These are phyloP conservation scores for Meyerozyma elateridarum DNA, from an alignment of 1,139 yeast species.

Conservation along the genomic window DNA sequence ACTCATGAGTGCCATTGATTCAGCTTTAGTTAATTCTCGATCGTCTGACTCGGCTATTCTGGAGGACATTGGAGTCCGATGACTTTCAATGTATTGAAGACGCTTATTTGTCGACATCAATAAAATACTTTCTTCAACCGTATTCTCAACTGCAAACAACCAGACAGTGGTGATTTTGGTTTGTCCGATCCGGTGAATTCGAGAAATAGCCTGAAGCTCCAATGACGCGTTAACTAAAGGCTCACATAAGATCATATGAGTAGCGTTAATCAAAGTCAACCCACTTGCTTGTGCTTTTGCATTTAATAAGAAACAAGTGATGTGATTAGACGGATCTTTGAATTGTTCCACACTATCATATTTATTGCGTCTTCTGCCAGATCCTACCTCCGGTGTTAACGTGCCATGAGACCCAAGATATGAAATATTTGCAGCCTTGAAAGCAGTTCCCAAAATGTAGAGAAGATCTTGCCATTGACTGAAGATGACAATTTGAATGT, in stretches of 20 bases:
- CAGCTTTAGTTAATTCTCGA: constrained; percentile 26
- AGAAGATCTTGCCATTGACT: constrained; percentile 86
- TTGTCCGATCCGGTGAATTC: constrained; percentile 93
- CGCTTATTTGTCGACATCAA: constrained; percentile 49
- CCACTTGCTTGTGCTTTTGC: constrained; percentile 90
- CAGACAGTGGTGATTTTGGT: constrained; percentile 75
- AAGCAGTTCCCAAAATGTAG: constrained; percentile 61
- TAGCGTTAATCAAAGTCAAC: constrained; percentile 82
- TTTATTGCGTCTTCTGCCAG: constrained; percentile 25
- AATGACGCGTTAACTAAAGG: constrained; percentile 86
- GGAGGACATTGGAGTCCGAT: constrained; percentile 3
- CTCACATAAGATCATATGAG: constrained; percentile 85
- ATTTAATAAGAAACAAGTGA: constrained; percentile 81
- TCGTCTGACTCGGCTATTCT: constrained; percentile 12
- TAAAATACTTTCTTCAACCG: constrained; percentile 91
- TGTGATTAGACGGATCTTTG: constrained; percentile 49
- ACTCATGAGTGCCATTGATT: constrained; percentile 32
- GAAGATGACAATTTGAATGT: constrained; percentile 75
- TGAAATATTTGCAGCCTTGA: constrained; percentile 52
- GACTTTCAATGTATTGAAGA: constrained; percentile 28
- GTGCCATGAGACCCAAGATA: constrained; percentile 43
- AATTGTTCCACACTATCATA: constrained; percentile 55
- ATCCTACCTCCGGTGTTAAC: constrained; percentile 29
- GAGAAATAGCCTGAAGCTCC: constrained; percentile 85
- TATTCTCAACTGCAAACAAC: constrained; percentile 79